Conservation (phyloP, 306 rosid genomes). For the Castanea crenata region DNA sequence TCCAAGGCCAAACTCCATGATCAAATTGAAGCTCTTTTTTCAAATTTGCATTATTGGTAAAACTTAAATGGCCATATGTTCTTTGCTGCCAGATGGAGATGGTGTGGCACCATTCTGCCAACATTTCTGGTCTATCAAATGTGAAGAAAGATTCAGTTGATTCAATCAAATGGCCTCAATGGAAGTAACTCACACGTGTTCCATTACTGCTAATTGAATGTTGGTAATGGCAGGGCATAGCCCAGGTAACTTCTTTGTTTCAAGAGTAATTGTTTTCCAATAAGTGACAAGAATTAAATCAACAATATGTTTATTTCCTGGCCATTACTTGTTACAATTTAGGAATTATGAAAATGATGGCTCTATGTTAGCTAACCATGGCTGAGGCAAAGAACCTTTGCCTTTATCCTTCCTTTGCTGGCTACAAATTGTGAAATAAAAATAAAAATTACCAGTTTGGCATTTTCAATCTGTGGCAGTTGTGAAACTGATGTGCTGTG, state of each 20-base stretch:
- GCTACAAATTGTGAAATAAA: background rate
- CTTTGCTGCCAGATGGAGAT: conserved; percentile 72
- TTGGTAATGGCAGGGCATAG: conserved; percentile 19
- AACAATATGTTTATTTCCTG: background rate
- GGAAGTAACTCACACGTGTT: conserved; percentile 48
- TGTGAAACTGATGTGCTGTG: background rate
- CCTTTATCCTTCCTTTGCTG: background rate
- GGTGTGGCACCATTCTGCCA: conserved; percentile 76
- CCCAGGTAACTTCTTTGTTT: background rate
- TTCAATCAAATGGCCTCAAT: conserved; percentile 72
- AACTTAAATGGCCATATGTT: conserved; percentile 18
- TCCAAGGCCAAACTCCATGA: background rate
- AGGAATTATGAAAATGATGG: background rate
- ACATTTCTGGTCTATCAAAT: conserved; percentile 48
- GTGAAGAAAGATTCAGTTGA: conserved; percentile 54
- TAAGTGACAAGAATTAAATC: background rate
- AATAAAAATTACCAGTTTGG: background rate
- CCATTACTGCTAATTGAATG: conserved; percentile 13
- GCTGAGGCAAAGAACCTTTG: background rate
- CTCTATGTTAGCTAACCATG: background rate
- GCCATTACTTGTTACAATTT: background rate
- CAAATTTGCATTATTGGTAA: conserved; percentile 12
- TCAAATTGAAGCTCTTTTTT: conserved; percentile 16
- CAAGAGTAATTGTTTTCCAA: background rate
- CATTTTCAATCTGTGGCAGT: background rate